phyloP scores from a whole-genome alignment of 2,329 filamentous ascomycete species.

The Beauveria sp. region DNA sequence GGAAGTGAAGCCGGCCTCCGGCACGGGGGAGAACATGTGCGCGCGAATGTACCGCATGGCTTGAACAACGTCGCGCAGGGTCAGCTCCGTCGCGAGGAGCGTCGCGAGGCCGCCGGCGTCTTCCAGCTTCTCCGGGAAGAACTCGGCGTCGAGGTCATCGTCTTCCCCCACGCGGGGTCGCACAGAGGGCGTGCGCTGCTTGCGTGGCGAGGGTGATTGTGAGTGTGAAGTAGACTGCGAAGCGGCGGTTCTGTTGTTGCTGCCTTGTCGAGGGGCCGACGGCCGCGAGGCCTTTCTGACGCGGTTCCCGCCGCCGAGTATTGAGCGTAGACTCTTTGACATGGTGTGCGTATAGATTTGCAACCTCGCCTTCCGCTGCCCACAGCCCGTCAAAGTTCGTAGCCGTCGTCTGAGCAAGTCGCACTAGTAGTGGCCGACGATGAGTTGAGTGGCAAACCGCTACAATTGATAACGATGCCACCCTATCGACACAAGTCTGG shows the following conservation, averaged over 20 bases:
- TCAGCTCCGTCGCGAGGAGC: conserved; percentile 46
- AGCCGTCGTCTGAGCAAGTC: too few relatives aligned
- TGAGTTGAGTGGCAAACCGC: background rate
- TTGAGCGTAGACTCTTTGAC: conserved; percentile 28
- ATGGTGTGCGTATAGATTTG: conserved; percentile 16
- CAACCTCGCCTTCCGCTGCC: background rate
- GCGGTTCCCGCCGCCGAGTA: conserved; percentile 29
- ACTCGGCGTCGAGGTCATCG: conserved; percentile 19
- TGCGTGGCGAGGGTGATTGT: conserved; percentile 12
- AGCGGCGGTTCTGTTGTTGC: background rate
- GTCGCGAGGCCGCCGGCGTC: conserved; percentile 54
- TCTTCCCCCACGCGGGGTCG: conserved; percentile 20
- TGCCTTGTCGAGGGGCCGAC: conserved; percentile 7
- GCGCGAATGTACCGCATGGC: conserved; percentile 54
- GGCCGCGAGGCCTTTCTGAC: conserved; percentile 25
- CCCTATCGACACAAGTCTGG: background rate
- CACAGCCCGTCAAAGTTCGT: too few relatives aligned
- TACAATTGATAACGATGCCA: background rate
- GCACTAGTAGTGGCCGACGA: background rate
- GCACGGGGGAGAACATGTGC: conserved; percentile 58
- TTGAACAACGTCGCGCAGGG: conserved; percentile 54
- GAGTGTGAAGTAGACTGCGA: background rate
- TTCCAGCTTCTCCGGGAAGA: conserved; percentile 44
- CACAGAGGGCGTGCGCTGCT: background rate
- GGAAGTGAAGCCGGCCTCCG: conserved; percentile 56